These are phyloP conservation scores for Deuterostichococcus epilithicus DNA, from an alignment of 139 green algal genomes.

Conservation along the genomic window DNA sequence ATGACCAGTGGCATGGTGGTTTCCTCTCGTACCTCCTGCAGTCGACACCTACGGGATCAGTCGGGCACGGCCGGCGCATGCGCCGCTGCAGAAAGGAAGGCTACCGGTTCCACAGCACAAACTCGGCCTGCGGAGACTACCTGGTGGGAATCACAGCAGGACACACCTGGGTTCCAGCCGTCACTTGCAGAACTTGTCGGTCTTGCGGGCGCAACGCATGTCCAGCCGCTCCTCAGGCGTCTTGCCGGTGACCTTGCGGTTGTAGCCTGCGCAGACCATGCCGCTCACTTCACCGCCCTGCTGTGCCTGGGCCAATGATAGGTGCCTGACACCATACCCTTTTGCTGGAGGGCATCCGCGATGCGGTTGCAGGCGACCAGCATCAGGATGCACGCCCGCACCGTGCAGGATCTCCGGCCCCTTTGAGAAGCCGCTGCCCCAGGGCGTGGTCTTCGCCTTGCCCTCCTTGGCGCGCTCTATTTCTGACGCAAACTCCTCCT, in stretches of 20 bases:
- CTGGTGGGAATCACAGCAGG: too few species aligned
- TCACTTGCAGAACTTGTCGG: conserved; percentile 52
- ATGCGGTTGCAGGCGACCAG: too few species aligned
- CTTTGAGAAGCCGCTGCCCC: conserved; percentile 29
- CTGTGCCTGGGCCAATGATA: neutral
- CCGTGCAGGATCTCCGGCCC: conserved; percentile 49
- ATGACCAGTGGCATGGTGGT: conserved; percentile 74
- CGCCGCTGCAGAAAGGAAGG: too few species aligned
- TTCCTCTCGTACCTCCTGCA: too few species aligned
- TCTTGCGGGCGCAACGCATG: conserved; percentile 44
- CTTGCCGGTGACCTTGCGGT: conserved; percentile 44
- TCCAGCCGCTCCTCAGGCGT: conserved; percentile 55
- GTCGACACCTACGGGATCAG: too few species aligned
- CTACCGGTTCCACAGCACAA: too few species aligned
- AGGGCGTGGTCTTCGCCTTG: conserved; percentile 48
- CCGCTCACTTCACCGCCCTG: too few species aligned
- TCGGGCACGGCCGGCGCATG: too few species aligned
- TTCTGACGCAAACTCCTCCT: conserved; percentile 56
- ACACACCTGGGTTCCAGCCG: too few species aligned
- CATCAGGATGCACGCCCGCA: conserved; percentile 2
- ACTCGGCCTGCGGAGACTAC: too few species aligned
- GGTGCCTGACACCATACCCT: neutral
- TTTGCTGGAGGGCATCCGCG: too few species aligned
- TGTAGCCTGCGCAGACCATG: conserved; percentile 42
- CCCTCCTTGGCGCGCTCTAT: conserved; percentile 34